Percentiles rank a stretch among this genome's conserved stretches.
Evolutionary conservation across 345 rosid species (phyloP).

Genomic region (Nasturtium officinale): DNA sequence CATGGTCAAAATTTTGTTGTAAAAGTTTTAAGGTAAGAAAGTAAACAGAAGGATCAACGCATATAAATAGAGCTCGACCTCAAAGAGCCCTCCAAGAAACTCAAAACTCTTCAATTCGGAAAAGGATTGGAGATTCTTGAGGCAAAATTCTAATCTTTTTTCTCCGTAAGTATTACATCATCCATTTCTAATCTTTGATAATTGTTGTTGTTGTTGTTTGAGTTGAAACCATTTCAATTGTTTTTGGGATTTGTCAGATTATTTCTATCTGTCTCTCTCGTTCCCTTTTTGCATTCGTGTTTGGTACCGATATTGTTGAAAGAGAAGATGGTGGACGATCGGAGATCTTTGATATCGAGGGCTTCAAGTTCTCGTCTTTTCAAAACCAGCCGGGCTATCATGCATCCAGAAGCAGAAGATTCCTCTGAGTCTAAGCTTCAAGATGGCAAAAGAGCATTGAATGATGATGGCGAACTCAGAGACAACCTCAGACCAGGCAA

Average conservation of each 20-base stretch:
- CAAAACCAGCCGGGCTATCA: constrained; percentile 61
- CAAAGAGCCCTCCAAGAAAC: constrained; percentile 18
- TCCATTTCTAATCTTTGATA: too few relatives aligned
- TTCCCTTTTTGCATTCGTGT: constrained; percentile 9
- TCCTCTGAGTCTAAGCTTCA: constrained; percentile 32
- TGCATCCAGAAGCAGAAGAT: constrained; percentile 43
- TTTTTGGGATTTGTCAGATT: constrained; percentile 7
- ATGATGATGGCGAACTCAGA: constrained; percentile 7
- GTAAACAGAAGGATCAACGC: background rate
- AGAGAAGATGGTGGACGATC: constrained; percentile 74
- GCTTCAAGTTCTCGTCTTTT: constrained; percentile 69
- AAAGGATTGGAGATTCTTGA: constrained; percentile 35
- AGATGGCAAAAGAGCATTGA: constrained; percentile 56
- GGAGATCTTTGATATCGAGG: constrained; percentile 53
- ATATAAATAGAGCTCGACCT: too few relatives aligned
- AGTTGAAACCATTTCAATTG: background rate
- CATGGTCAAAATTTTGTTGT: too few relatives aligned
- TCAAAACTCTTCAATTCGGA: constrained; percentile 13
- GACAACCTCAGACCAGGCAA: constrained; percentile 42
- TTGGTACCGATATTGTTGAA: constrained; percentile 27
- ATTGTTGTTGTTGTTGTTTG: too few relatives aligned
- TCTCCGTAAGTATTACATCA: constrained; percentile 53
- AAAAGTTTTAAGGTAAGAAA: background rate
- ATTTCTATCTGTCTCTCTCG: background rate
- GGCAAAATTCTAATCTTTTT: constrained; percentile 11